These are phyloP conservation scores for Violaceomyces palustris DNA, from an alignment of 1,284 basidiomycete species.

Conservation along the genomic window DNA sequence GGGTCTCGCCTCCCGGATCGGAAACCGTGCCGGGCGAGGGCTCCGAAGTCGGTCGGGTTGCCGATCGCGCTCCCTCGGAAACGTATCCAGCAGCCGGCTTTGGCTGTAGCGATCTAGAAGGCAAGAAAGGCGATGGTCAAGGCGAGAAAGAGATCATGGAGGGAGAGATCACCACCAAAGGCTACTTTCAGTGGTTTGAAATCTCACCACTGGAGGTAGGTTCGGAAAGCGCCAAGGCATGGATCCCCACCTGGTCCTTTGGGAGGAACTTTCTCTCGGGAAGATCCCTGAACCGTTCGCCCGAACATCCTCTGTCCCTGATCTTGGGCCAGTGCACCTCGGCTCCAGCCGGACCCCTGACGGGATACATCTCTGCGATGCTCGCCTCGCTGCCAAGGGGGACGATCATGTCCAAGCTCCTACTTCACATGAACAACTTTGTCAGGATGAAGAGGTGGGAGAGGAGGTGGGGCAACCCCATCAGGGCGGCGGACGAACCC, in stretches of 20 bases:
- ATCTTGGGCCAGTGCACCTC: conserved; percentile 51
- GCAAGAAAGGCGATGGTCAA: no score
- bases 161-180: no score
- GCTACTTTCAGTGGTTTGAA: conserved; percentile 52
- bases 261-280: conserved; percentile 47
- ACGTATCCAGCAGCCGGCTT: no score
- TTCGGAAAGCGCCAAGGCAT: conserved; percentile 47
- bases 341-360: conserved; percentile 50
- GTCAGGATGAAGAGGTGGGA: conserved; percentile 45
- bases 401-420: conserved; percentile 32
- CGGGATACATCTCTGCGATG: conserved; percentile 46
- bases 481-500: conserved; percentile 48
- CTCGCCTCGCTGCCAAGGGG: conserved; percentile 43
- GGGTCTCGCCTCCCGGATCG: conserved; percentile 20
- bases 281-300: conserved; percentile 26
- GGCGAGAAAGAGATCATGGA: no score
- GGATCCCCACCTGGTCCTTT: conserved; percentile 52
- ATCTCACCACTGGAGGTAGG: conserved; percentile 51
- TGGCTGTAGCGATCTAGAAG: no score
- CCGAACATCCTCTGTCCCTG: conserved; percentile 41
- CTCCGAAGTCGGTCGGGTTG: no score
- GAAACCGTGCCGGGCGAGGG: no score
- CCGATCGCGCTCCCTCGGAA: no score
- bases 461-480: conserved; percentile 48
- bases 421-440: conserved; percentile 43